Base-by-base conservation (phyloP, 2,329 filamentous ascomycete genomes). In the Cladophialophora chaetospira region DNA sequence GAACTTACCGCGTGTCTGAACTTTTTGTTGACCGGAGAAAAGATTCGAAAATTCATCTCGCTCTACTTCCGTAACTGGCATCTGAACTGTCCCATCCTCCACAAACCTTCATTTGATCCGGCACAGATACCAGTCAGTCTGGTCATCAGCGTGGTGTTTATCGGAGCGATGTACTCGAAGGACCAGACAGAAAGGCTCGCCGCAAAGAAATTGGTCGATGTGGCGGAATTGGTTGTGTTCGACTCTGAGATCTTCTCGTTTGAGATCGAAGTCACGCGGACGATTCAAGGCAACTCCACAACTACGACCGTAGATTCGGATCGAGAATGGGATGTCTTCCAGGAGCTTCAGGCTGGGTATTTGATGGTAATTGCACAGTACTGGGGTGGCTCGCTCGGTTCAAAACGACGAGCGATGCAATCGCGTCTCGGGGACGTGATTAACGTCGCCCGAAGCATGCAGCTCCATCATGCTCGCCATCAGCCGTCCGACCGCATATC, bases 41-140 rank as follows among this genome's bases (percentile, higher is more conserved):
- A 71, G 23, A 75, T 77, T 28, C 69, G 69, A 11, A 76, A 72
- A 55, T 77, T 74, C 52, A 63, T 75, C 3, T 63, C 66, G 1
- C 64, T 76, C 2, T 79, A 77, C 52, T 78, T 78, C 54, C 71
- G 71, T 33, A 73, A 72, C 55, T 78, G 76, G 71, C 75, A 79
- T 29, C 71, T 71, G 2, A 76, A 75, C 53, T 75, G 72, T 53
- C 65, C 75, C 0, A 73, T 79, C 25, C 63, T 79, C 3, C 75
- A 79, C 60, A 59, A 64, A 6, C 70, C 73, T 4, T 71, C 74
- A 0, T 78, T 79, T 50, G 68, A 75, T 53, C 67, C 72, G 2
- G 69, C 75, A 11, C 67, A 66, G 1, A 69, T 69, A 3, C 65
- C 73, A 2, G 58, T 73, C 26, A 68, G 72, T 1, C 63, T 79